Base-by-base conservation (phyloP, 495 filamentous ascomycete species). In the Hypoxylon subgilvum region DNA sequence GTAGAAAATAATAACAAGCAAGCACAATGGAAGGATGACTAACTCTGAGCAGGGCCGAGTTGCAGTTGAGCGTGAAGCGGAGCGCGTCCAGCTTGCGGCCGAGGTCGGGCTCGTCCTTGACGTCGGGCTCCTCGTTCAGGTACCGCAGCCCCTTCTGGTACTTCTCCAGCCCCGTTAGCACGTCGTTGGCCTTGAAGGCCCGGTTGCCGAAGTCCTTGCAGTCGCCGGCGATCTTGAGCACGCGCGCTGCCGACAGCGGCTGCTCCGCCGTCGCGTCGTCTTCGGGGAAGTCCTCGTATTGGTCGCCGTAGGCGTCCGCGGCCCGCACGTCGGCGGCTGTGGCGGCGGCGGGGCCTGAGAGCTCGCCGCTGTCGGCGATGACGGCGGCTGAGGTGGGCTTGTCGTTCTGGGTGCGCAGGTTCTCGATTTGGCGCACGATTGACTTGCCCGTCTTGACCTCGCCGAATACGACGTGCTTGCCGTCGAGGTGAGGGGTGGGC, bases 101-200 rank as follows among this genome's bases (percentile, higher is more conserved):
- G 27, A 88, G 78, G 36, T 91, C 88, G 32, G 79, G 76, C 28
- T 86, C 77, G 55, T 79, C 75, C 13, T 91, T 86, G 16, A 86
- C 73, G 42, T 86, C 84, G 8, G 90, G 87, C 69, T 94, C 89
- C 75, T 97, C 92, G 70, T 92, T 90, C 54, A 97, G 74, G 68
- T 97, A 99, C 58, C 94, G 88, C 48, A 99, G 74, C n/a, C 84
- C 92, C 77, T 99, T 99, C 74, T 96, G 89, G 77, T 99, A 99
- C 78, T 99, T 99, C 34, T 89, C 89, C 18, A 97, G 78, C 8
- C 86, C 93, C 17, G 89, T 76, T 28, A 76, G 68, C 25, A 88
- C 68, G 63, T 96, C 81, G 18, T 83, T 82, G 13, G 69, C 74
- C 81, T 96, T 96, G 83, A 96, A 97, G 0, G 92, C 92, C 60